Conservation (phyloP, 352 stramenopile genomes). For the Lagenidium giganteum region DNA sequence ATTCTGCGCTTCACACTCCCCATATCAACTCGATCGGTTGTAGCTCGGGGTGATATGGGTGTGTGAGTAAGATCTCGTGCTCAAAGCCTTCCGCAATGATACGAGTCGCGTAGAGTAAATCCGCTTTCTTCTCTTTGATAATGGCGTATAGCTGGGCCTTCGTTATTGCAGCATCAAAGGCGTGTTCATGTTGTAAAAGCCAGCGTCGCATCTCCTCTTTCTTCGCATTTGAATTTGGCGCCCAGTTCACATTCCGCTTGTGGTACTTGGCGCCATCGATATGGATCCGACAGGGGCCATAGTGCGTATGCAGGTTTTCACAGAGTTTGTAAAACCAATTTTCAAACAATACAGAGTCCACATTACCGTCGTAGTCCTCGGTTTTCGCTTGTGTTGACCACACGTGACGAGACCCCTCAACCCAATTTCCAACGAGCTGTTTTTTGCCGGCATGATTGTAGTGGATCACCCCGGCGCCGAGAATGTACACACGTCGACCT, state of each 20-base stretch:
- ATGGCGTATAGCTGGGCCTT: constrained; percentile 2
- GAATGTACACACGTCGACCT: constrained; percentile 5
- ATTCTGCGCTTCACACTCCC: no score
- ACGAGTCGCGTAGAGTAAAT: constrained; percentile 2
- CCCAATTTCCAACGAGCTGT: neutral
- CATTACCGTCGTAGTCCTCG: constrained; percentile 13
- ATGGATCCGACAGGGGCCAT: constrained; percentile 3
- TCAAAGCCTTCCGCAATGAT: no score
- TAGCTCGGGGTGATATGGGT: constrained; percentile 4
- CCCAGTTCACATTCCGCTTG: constrained; percentile 1
- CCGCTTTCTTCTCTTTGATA: neutral
- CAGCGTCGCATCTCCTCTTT: constrained; percentile 6
- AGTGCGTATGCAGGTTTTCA: neutral
- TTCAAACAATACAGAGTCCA: constrained; percentile 2
- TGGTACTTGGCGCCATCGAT: constrained; percentile 8
- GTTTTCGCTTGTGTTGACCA: neutral
- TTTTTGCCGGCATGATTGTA: neutral
- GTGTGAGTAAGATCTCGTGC: constrained; percentile 6
- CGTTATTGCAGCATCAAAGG: neutral
- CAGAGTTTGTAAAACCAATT: constrained; percentile 5
- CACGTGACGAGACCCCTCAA: neutral
- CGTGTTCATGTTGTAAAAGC: neutral
- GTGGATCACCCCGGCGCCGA: constrained; percentile 5
- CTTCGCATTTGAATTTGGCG: neutral
- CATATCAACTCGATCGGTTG: constrained; percentile 10